Evolutionary conservation across 306 rosid species (phyloP).

Genomic region (Lupinus albus): DNA sequence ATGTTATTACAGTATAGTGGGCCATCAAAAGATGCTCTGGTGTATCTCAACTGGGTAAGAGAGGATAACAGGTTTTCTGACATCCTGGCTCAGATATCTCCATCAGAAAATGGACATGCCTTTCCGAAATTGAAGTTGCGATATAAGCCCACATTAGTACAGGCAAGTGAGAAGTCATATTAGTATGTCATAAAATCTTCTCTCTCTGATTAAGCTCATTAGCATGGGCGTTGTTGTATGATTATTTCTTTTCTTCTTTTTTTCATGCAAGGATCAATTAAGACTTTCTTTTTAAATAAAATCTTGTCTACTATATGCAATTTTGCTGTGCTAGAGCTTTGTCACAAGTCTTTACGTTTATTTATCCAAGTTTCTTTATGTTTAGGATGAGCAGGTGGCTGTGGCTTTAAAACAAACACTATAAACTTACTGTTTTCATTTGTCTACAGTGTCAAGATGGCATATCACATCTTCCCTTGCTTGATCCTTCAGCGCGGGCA

Average conservation of each 20-base stretch:
- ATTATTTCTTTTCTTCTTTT: neutral
- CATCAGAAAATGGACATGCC: slow-evolving; percentile 71
- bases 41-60: slow-evolving; percentile 81
- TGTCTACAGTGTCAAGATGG: slow-evolving; percentile 76
- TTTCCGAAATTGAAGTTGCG: slow-evolving; percentile 89
- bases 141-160: slow-evolving; percentile 86
- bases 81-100: slow-evolving; percentile 73
- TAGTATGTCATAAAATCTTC: slow-evolving; percentile 2
- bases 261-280: slow-evolving; percentile 14
- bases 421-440: slow-evolving; percentile 25
- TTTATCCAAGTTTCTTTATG: slow-evolving; percentile 15
- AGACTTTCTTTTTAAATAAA: neutral
- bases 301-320: slow-evolving; percentile 11
- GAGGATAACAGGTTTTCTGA: slow-evolving; percentile 73
- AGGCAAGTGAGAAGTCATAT: slow-evolving; percentile 70
- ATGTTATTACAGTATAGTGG: slow-evolving; percentile 82
- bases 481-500: slow-evolving; percentile 80
- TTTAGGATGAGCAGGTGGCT: slow-evolving; percentile 13
- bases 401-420: slow-evolving; percentile 23
- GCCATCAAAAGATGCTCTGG: slow-evolving; percentile 74
- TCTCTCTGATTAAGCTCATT: neutral
- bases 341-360: slow-evolving; percentile 15
- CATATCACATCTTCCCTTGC: slow-evolving; percentile 77
- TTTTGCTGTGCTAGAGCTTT: slow-evolving; percentile 32
- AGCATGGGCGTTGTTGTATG: neutral